A percentile compares a stretch with the other conserved stretches of the same genome.
phyloP scores from a whole-genome alignment of 1,139 yeast genomes.

The Blastobotrys ciferrii region DNA sequence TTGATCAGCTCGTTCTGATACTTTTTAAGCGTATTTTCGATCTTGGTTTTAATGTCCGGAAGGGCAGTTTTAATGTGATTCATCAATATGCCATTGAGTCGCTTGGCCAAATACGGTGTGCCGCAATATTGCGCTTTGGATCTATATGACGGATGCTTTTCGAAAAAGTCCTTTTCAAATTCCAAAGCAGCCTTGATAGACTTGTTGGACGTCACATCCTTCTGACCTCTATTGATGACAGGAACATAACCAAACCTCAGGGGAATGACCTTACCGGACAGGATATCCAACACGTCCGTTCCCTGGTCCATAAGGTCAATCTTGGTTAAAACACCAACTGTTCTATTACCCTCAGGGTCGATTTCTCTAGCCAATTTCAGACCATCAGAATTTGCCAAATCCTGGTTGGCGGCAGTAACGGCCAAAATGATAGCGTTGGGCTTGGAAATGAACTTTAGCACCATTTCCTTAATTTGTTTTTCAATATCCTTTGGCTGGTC shows the following conservation, averaged over 20 bases:
- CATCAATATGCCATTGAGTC: slow-evolving; percentile 81
- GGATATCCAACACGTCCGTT: slow-evolving; percentile 95
- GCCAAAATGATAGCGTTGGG: slow-evolving; percentile 95
- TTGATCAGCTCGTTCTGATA: slow-evolving; percentile 74
- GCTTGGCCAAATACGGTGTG: slow-evolving; percentile 93
- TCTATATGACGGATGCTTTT: slow-evolving; percentile 91
- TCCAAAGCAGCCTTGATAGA: slow-evolving; percentile 85
- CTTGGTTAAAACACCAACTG: slow-evolving; percentile 95
- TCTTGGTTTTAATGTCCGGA: slow-evolving; percentile 91
- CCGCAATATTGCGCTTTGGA: slow-evolving; percentile 93
- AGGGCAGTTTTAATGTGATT: slow-evolving; percentile 93
- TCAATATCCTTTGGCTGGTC: slow-evolving; percentile 98
- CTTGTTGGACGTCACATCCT: slow-evolving; percentile 83
- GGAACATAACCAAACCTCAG: slow-evolving; percentile 95
- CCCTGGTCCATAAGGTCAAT: slow-evolving; percentile 98
- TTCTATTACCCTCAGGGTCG: slow-evolving; percentile 95
- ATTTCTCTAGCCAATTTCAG: slow-evolving; percentile 95
- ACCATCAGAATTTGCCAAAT: slow-evolving; percentile 96
- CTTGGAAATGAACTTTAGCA: slow-evolving; percentile 87
- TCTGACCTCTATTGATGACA: slow-evolving; percentile 96
- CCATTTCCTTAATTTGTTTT: slow-evolving; percentile 90
- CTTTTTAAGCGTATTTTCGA: slow-evolving; percentile 84
- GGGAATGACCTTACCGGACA: slow-evolving; percentile 95
- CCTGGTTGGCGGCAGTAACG: slow-evolving; percentile 96
- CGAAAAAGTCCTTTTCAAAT: slow-evolving; percentile 78